Conservation (phyloP, 2,329 filamentous ascomycete genomes). For the Microcyclosporella mali region DNA sequence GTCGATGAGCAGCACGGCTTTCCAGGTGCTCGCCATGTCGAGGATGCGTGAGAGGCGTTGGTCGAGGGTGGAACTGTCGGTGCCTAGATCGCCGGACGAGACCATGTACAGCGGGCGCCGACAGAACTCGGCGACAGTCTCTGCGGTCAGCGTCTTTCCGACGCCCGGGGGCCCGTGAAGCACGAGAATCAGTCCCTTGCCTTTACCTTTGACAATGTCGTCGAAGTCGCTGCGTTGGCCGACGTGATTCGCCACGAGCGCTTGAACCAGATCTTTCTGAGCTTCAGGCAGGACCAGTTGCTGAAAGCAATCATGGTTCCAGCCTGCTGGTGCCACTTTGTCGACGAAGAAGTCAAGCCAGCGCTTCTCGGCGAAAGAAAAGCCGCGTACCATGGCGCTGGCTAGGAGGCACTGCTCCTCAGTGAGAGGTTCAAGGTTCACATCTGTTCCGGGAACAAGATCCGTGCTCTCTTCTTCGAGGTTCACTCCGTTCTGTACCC, state of each 20-base stretch:
- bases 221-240: slow-evolving; percentile 24
- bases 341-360: slow-evolving; percentile 35
- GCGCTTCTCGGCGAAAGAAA: slow-evolving; percentile 30
- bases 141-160: slow-evolving; percentile 39
- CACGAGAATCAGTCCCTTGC: slow-evolving; percentile 36
- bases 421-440: slow-evolving; percentile 21
- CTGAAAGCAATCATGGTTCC: slow-evolving; percentile 29
- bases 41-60: slow-evolving; percentile 49
- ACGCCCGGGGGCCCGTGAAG: slow-evolving; percentile 36
- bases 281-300: slow-evolving; percentile 27
- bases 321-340: slow-evolving; percentile 26
- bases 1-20: slow-evolving; percentile 77
- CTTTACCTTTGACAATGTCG: slow-evolving; percentile 33
- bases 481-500: slow-evolving; percentile 17
- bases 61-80: slow-evolving; percentile 45
- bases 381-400: slow-evolving; percentile 32
- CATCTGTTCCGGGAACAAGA: slow-evolving; percentile 16
- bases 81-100: slow-evolving; percentile 24
- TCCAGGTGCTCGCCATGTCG: slow-evolving; percentile 78
- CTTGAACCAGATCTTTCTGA: slow-evolving; percentile 30
- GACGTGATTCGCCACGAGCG: slow-evolving; percentile 29
- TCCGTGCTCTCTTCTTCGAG: slow-evolving; percentile 23
- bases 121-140: slow-evolving; percentile 32
- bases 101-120: slow-evolving; percentile 41
- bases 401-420: slow-evolving; percentile 28